phyloP scores from a whole-genome alignment of 2,329 filamentous ascomycete genomes.

The Cucurbitaria berberidis region DNA sequence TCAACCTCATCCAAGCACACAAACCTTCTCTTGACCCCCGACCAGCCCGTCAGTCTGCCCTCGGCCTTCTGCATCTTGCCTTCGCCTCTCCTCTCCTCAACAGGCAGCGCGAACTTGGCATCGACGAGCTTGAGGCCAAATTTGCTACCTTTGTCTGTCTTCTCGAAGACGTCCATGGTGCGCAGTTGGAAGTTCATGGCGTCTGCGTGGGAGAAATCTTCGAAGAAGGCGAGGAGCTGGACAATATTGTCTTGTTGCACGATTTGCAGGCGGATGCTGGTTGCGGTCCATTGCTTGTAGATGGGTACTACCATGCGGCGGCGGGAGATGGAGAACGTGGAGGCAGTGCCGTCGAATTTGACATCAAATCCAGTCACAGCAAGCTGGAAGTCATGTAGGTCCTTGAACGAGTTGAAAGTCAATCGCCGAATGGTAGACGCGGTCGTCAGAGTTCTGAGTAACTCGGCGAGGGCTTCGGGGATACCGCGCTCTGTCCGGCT shows the following conservation, averaged over 20 bases:
- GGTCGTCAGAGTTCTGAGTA: conserved; percentile 63
- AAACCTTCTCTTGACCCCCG: conserved; percentile 70
- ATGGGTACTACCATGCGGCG: conserved; percentile 90
- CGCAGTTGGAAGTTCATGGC: conserved; percentile 90
- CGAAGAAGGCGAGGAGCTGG: conserved; percentile 85
- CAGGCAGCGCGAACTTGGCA: conserved; percentile 86
- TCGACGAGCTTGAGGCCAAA: conserved; percentile 80
- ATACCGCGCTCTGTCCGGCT: conserved; percentile 50
- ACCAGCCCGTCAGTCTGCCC: conserved; percentile 54
- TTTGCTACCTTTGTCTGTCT: conserved; percentile 59
- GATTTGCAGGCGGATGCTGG: conserved; percentile 78
- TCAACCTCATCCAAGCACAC: conserved; percentile 87
- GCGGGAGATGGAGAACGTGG: conserved; percentile 79
- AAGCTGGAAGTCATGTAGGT: conserved; percentile 79
- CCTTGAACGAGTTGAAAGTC: conserved; percentile 50
- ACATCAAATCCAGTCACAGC: conserved; percentile 83
- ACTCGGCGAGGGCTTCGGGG: conserved; percentile 67
- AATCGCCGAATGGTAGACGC: conserved; percentile 74
- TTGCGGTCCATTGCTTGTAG: conserved; percentile 92
- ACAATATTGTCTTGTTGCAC: conserved; percentile 76
- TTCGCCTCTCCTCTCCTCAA: conserved; percentile 56
- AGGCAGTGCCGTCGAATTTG: conserved; percentile 60
- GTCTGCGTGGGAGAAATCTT: conserved; percentile 83
- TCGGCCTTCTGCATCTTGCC: conserved; percentile 59
- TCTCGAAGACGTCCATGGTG: conserved; percentile 82